Evolutionary conservation across 176 grass and related monocot genomes (phyloP).

Genomic region (Rhynchospora pubera): DNA sequence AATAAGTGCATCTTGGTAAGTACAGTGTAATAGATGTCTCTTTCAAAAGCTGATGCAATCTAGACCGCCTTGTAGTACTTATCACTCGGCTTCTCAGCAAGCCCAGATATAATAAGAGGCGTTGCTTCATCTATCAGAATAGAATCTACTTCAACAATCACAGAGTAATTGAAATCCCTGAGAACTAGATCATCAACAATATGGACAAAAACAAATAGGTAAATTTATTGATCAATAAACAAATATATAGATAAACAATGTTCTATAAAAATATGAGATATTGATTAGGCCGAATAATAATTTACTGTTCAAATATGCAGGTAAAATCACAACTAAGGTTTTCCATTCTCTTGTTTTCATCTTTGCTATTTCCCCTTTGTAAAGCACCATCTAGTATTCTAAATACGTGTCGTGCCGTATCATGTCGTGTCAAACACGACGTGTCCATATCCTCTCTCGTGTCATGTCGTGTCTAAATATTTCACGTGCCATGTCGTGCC

Average conservation of each 20-base stretch:
- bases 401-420: no score
- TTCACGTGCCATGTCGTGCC: no score
- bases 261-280: no score
- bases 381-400: constrained; percentile 48
- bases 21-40: constrained; percentile 88
- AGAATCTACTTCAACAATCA: constrained; percentile 99
- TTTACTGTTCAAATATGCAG: no score
- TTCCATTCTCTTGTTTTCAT: no score
- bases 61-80: constrained; percentile 92
- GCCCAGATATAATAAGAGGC: constrained; percentile 92
- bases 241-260: no score
- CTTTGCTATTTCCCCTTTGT: constrained; percentile 93
- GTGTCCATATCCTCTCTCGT: no score
- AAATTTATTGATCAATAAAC: neutral
- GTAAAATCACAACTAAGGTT: no score
- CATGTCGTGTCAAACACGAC: no score
- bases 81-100: constrained; percentile 89
- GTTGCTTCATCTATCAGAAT: constrained; percentile 99
- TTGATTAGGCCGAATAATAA: no score
- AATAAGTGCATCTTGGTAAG: constrained; percentile 20
- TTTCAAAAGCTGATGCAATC: constrained; percentile 84
- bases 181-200: constrained; percentile 93
- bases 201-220: constrained; percentile 41
- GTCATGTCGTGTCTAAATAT: no score
- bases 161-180: constrained; percentile 96